Conservation (phyloP, 345 rosid genomes). For the Populus simonii region DNA sequence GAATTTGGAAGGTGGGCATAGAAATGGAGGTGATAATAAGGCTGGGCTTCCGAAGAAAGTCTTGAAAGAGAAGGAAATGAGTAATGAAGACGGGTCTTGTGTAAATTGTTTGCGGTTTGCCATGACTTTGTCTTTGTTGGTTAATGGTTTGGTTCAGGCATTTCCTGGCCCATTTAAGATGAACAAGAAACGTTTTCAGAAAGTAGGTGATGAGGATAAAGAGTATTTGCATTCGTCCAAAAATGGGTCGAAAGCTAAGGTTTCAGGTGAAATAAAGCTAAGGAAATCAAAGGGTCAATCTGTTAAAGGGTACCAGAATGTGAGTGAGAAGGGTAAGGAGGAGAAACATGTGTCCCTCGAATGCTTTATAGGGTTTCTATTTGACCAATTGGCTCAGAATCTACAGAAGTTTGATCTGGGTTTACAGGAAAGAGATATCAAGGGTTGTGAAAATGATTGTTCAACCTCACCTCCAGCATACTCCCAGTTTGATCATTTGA, state of each 20-base stretch:
- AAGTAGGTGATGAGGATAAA: conserved; percentile 37
- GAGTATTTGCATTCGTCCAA: conserved; percentile 23
- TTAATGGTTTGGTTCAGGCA: conserved; percentile 65
- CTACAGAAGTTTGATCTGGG: conserved; percentile 63
- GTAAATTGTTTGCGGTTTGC: conserved; percentile 73
- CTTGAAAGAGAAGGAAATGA: conserved; percentile 33
- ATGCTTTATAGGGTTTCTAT: conserved; percentile 47
- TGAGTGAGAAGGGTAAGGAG: conserved; percentile 25
- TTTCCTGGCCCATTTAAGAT: conserved; percentile 56
- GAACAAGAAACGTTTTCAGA: conserved; percentile 51
- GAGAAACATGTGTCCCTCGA: conserved; percentile 45
- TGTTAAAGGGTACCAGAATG: conserved; percentile 15
- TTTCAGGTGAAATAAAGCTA: conserved; percentile 22
- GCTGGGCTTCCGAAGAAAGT: conserved; percentile 30
- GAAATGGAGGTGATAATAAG: conserved; percentile 13
- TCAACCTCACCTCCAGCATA: conserved; percentile 23
- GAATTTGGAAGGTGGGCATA: conserved; percentile 33
- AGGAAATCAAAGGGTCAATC: conserved; percentile 28
- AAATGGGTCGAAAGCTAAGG: conserved; percentile 28
- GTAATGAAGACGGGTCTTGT: conserved; percentile 56
- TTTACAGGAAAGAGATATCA: conserved; percentile 36
- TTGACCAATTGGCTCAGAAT: conserved; percentile 57
- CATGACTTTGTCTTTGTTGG: conserved; percentile 64
- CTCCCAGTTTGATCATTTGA: conserved; percentile 46
- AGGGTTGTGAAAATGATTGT: conserved; percentile 17